Evolutionary conservation across 805 yeast genomes (phyloP).

Genomic region (Sugiyamaella boreocaroliniensis): DNA sequence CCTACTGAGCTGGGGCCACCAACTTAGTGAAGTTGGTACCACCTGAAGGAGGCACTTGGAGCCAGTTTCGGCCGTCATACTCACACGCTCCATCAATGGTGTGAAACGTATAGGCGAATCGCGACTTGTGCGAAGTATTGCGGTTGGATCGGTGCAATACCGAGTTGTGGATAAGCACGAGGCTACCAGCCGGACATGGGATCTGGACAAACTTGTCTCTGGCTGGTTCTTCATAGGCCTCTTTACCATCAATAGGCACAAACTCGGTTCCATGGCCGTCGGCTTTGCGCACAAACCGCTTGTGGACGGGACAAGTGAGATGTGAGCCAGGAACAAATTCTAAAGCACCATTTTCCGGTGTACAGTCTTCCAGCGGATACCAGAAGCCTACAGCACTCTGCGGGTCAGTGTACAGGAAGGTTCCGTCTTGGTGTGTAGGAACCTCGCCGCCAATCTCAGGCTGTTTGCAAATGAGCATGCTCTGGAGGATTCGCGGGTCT

Average conservation of each 20-base stretch:
- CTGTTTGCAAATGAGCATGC: conserved; percentile 75
- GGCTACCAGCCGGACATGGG: conserved; percentile 64
- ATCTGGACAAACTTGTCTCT: conserved; percentile 44
- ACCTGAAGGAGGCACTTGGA: conserved; percentile 68
- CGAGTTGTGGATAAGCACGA: conserved; percentile 63
- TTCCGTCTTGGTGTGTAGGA: conserved; percentile 72
- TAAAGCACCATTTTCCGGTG: conserved; percentile 58
- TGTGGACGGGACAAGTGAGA: conserved; percentile 46
- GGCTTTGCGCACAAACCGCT: conserved; percentile 55
- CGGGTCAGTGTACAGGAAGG: conserved; percentile 66
- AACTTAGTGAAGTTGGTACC: conserved; percentile 54
- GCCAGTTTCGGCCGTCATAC: conserved; percentile 67
- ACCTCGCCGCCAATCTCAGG: conserved; percentile 68
- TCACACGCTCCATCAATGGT: conserved; percentile 58
- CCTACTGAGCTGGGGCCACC: neutral
- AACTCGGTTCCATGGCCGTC: conserved; percentile 54
- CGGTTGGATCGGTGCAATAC: conserved; percentile 66
- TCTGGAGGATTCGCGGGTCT: conserved; percentile 69
- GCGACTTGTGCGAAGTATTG: conserved; percentile 47
- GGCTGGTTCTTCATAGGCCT: conserved; percentile 28
- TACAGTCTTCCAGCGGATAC: conserved; percentile 75
- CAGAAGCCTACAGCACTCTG: conserved; percentile 70
- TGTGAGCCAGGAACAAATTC: conserved; percentile 69
- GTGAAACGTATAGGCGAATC: conserved; percentile 77
- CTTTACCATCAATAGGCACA: conserved; percentile 32